Base-by-base conservation (phyloP, 108 stramenopile species). In the Stephanodiscus triporus region DNA sequence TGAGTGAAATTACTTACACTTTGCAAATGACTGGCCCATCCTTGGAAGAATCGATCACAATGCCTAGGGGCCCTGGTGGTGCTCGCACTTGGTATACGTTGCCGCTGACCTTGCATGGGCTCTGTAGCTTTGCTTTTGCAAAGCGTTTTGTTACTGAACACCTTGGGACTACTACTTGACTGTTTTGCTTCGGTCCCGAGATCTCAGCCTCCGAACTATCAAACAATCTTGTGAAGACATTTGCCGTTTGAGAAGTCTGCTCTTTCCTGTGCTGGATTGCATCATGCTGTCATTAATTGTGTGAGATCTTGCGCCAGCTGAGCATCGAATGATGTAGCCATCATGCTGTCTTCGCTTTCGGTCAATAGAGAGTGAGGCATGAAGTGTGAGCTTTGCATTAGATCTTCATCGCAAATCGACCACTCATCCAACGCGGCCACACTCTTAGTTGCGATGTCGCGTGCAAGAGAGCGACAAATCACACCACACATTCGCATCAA, bases 31-130 rank as follows among this genome's bases (percentile, higher is more conserved):
- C n/a, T 2, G 75, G 75, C 2, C 80, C 80, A 3, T 34, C 47
- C 9, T 71, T 57, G 4, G 73, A 75, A 26, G 24, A 49, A 58
- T 81, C 80, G 29, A 81, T 66, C 10, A 81, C 62, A 24, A 81
- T 60, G 3, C 80, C 80, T 0, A 81, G 50, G 11, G 70, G 66
- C 2, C 80, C 80, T 5, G 80, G 70, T 14, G 70, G 75, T 11
- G 62, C 75, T 29, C 47, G 36, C 16, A 77, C 80, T 43, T 72
- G 49, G 42, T 81, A 76, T 16, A 77, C 63, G 16, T 65, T 71
- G 42, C 58, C 36, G 26, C 53, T 26, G 20, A 54, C 4, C 9
- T 69, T 56, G 20, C 42, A 16, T 26, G 23, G 27, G n/a, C 13
- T 51, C 30, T 26, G 45, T 47, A 40, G 30, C 38, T 32, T 49